These are phyloP conservation scores for Dalbergia oliveri DNA, from an alignment of 306 rosid species.

Conservation along the genomic window DNA sequence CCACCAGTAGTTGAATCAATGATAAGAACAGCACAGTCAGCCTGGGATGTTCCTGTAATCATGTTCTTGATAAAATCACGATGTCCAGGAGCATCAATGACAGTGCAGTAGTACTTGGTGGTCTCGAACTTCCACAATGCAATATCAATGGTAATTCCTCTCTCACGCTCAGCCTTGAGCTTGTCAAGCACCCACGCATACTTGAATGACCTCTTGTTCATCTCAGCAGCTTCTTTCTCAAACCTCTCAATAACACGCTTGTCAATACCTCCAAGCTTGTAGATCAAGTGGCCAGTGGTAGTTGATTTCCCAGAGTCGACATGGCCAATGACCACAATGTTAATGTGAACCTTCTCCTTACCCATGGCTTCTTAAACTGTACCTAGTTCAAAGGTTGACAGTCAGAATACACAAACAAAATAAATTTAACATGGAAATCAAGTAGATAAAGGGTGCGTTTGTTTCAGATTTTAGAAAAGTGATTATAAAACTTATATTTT, in stretches of 20 bases:
- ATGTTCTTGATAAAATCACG: slow-evolving; percentile 51
- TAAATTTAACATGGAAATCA: background rate
- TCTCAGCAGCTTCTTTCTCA: slow-evolving; percentile 52
- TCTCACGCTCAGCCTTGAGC: slow-evolving; percentile 50
- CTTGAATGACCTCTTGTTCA: slow-evolving; percentile 50
- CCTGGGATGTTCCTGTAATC: slow-evolving; percentile 48
- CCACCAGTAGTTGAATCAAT: slow-evolving; percentile 50
- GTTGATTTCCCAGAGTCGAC: slow-evolving; percentile 51
- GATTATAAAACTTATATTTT: too few relatives aligned
- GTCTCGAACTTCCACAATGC: slow-evolving; percentile 51
- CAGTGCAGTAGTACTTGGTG: slow-evolving; percentile 52
- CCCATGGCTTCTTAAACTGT: slow-evolving; percentile 39
- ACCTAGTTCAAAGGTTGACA: background rate
- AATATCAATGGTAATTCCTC: slow-evolving; percentile 51
- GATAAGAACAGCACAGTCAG: slow-evolving; percentile 48
- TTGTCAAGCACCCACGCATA: slow-evolving; percentile 51
- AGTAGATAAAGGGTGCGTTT: too few relatives aligned
- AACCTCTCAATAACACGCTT: slow-evolving; percentile 51
- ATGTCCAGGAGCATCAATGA: slow-evolving; percentile 51
- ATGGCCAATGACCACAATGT: slow-evolving; percentile 49
- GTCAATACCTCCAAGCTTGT: slow-evolving; percentile 52
- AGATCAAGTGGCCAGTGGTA: slow-evolving; percentile 48
- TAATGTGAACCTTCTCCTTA: slow-evolving; percentile 47
- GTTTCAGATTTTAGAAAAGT: too few relatives aligned
- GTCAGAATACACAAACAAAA: background rate